These are phyloP conservation scores for Daldinia sp. DNA, from an alignment of 2,329 filamentous ascomycete species.

Conservation along the genomic window DNA sequence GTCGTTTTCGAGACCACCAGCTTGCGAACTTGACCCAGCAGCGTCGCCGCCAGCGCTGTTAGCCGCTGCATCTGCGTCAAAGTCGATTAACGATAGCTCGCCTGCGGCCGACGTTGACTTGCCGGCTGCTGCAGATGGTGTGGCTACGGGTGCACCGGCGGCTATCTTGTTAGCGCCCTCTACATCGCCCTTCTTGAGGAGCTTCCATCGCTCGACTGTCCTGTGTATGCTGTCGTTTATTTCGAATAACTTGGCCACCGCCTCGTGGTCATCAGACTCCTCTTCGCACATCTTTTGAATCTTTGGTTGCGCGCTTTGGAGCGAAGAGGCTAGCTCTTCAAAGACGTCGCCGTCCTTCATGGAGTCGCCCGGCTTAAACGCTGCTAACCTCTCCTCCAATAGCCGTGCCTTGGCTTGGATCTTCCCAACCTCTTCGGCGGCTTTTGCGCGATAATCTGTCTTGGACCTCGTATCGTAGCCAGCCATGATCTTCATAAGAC, in stretches of 20 bases:
- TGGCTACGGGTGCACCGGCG: constrained; percentile 69
- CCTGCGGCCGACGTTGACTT: constrained; percentile 70
- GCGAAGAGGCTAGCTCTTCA: constrained; percentile 85
- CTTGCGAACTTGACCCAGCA: constrained; percentile 54
- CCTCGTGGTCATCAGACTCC: constrained; percentile 95
- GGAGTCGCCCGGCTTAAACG: constrained; percentile 80
- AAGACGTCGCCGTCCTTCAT: constrained; percentile 75
- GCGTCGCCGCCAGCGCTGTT: constrained; percentile 51
- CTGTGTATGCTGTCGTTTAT: constrained; percentile 99
- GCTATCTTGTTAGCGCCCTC: constrained; percentile 85
- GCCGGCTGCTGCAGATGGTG: constrained; percentile 54
- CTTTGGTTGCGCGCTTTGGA: constrained; percentile 95
- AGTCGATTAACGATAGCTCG: constrained; percentile 93
- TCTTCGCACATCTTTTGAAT: constrained; percentile 99
- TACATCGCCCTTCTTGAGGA: constrained; percentile 94
- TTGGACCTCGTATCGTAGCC: constrained; percentile 95
- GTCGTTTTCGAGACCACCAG: constrained; percentile 84
- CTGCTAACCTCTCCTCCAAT: constrained; percentile 90
- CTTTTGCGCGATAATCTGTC: constrained; percentile 97
- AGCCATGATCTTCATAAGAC: constrained; percentile 99
- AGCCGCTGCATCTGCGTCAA: constrained; percentile 70
- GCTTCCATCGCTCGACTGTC: constrained; percentile 92
- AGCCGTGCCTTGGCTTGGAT: constrained; percentile 95
- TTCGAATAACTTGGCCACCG: constrained; percentile 91
- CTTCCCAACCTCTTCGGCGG: constrained; percentile 91